These are phyloP conservation scores for Cercospora citrullina DNA, from an alignment of 2,329 filamentous ascomycete species.

Conservation along the genomic window DNA sequence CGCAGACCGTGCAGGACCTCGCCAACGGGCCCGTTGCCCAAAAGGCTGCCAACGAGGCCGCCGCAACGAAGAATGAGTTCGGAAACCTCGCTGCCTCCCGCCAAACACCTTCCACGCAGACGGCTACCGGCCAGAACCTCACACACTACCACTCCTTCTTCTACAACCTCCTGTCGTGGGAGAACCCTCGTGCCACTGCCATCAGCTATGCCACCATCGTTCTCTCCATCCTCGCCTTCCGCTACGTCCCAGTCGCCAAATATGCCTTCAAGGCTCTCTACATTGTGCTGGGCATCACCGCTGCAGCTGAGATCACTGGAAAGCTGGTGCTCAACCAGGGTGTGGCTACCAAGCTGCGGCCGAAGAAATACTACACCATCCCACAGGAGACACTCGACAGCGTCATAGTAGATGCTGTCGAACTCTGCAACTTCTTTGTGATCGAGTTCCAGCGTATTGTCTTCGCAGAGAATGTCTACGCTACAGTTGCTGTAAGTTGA, in stretches of 20 bases:
- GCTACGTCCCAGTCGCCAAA: constrained; percentile 63
- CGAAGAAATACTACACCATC: constrained; percentile 65
- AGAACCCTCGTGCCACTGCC: constrained; percentile 64
- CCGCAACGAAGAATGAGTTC: constrained; percentile 59
- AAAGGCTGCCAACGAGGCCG: constrained; percentile 57
- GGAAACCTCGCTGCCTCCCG: constrained; percentile 58
- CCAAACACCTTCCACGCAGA: constrained; percentile 54
- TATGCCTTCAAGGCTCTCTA: constrained; percentile 63
- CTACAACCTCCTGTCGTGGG: constrained; percentile 67
- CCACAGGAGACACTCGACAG: constrained; percentile 64
- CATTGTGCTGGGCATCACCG: constrained; percentile 59
- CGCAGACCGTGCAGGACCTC: constrained; percentile 52
- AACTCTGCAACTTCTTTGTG: constrained; percentile 67
- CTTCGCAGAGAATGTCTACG: constrained; percentile 65
- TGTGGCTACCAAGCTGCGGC: constrained; percentile 61
- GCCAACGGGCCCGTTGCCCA: constrained; percentile 57
- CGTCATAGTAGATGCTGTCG: constrained; percentile 61
- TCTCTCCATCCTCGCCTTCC: constrained; percentile 61
- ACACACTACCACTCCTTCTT: constrained; percentile 68
- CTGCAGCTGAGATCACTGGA: constrained; percentile 58
- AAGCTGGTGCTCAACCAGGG: constrained; percentile 58
- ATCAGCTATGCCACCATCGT: constrained; percentile 59
- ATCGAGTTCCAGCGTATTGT: constrained; percentile 67
- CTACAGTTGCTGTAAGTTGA: constrained; percentile 58
- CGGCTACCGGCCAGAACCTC: constrained; percentile 62